These are phyloP conservation scores for Pseudonitzschia multistriata DNA, from an alignment of 108 stramenopile genomes.

Conservation along the genomic window DNA sequence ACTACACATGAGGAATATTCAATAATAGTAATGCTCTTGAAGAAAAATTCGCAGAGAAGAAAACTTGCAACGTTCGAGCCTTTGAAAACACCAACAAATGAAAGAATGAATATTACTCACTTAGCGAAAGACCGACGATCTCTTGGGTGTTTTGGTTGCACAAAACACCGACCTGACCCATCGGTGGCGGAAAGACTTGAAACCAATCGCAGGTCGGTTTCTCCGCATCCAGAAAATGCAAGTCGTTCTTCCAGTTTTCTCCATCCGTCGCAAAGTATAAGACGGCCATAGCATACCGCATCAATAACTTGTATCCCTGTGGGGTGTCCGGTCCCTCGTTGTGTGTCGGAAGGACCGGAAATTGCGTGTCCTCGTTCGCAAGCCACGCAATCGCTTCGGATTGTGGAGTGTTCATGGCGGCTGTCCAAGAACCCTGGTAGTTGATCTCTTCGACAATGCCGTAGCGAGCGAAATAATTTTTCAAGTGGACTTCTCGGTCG, in stretches of 20 bases:
- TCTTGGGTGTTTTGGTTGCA: slow-evolving; percentile 25
- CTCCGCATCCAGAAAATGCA: slow-evolving; percentile 22
- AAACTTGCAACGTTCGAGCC: background rate
- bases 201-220: slow-evolving; percentile 39
- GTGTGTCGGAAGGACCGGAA: background rate
- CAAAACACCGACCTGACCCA: slow-evolving; percentile 27
- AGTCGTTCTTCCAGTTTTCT: slow-evolving; percentile 30
- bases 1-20: background rate
- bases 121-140: slow-evolving; percentile 28
- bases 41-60: background rate
- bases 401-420: background rate
- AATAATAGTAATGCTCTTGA: background rate
- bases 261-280: slow-evolving; percentile 45
- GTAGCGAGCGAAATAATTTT: background rate
- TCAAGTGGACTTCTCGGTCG: background rate
- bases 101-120: slow-evolving; percentile 23
- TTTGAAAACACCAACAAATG: background rate
- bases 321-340: slow-evolving; percentile 10
- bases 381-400: slow-evolving; percentile 4
- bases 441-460: background rate
- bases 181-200: slow-evolving; percentile 18
- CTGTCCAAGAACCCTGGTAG: background rate
- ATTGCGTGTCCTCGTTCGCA: background rate
- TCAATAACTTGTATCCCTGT: slow-evolving; percentile 31
- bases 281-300: slow-evolving; percentile 44